phyloP scores from a whole-genome alignment of 371 early-diverging fungal genomes.

The Choanephora cucurbitarum region DNA sequence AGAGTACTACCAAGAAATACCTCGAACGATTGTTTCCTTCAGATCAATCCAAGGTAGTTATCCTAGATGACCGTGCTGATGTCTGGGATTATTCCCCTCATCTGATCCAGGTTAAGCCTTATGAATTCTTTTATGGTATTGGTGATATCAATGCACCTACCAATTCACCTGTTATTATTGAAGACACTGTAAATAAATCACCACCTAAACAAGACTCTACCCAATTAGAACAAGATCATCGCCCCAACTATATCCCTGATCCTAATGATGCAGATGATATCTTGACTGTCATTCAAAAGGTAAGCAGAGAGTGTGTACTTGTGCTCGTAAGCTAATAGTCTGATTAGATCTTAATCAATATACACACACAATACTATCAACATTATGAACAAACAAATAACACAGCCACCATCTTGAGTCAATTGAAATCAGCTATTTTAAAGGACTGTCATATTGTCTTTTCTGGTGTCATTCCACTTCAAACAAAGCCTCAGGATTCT shows the following conservation, averaged over 20 bases:
- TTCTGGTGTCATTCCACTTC: slow-evolving; percentile 61
- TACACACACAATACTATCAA: slow-evolving; percentile 50
- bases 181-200: neutral
- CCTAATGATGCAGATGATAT: slow-evolving; percentile 39
- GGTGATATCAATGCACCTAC: slow-evolving; percentile 93
- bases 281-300: slow-evolving; percentile 22
- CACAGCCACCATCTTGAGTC: slow-evolving; percentile 43
- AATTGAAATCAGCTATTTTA: slow-evolving; percentile 47
- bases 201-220: neutral
- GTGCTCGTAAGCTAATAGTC: neutral
- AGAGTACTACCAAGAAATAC: slow-evolving; percentile 81
- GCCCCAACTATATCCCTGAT: slow-evolving; percentile 27
- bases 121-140: slow-evolving; percentile 89
- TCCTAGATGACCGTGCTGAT: slow-evolving; percentile 98
- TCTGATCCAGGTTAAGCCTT: slow-evolving; percentile 86
- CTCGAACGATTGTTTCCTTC: slow-evolving; percentile 93
- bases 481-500: slow-evolving; percentile 40
- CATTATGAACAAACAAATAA: slow-evolving; percentile 36
- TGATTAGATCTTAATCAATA: slow-evolving; percentile 31
- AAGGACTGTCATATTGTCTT: slow-evolving; percentile 52
- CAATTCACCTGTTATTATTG: slow-evolving; percentile 58
- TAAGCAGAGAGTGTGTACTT: neutral
- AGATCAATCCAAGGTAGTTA: slow-evolving; percentile 95
- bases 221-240: too few relatives aligned
- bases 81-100: slow-evolving; percentile 96